These are phyloP conservation scores for Dalechampia spathulata DNA, from an alignment of 441 rosid species.

Conservation along the genomic window DNA sequence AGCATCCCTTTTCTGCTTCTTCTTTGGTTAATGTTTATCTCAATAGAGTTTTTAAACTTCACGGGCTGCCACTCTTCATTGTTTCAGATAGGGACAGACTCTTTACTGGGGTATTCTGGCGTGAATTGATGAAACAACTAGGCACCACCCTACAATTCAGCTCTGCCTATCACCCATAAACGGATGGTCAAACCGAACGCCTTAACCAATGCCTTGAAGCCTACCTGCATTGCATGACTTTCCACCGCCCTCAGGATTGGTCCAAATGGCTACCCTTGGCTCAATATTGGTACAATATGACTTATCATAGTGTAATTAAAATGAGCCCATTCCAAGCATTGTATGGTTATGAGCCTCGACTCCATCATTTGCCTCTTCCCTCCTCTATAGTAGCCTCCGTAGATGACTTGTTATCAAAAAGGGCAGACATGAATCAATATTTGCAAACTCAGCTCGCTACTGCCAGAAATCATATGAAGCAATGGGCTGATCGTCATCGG, in stretches of 20 bases:
- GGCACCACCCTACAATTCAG: neutral
- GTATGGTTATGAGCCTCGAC: neutral
- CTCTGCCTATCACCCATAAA: neutral
- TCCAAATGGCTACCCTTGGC: neutral
- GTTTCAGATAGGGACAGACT: neutral
- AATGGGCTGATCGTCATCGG: neutral
- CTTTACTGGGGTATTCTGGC: neutral
- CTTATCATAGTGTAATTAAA: neutral
- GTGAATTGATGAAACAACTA: too few relatives aligned
- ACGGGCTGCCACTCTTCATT: neutral
- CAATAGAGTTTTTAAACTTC: neutral
- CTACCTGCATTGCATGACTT: neutral
- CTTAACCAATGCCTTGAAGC: neutral
- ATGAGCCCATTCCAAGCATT: neutral
- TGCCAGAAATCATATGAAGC: neutral
- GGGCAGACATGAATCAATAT: neutral
- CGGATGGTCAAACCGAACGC: slow-evolving; percentile 1
- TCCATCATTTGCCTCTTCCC: too few relatives aligned
- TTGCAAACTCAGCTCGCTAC: neutral
- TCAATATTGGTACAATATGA: slow-evolving; percentile 3
- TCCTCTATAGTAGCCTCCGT: neutral
- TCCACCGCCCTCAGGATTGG: neutral
- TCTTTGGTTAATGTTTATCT: neutral
- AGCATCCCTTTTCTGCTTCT: neutral
- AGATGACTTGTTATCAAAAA: neutral